These are phyloP conservation scores for Musa troglodytarum DNA, from an alignment of 176 grass and related monocot species.

Conservation along the genomic window DNA sequence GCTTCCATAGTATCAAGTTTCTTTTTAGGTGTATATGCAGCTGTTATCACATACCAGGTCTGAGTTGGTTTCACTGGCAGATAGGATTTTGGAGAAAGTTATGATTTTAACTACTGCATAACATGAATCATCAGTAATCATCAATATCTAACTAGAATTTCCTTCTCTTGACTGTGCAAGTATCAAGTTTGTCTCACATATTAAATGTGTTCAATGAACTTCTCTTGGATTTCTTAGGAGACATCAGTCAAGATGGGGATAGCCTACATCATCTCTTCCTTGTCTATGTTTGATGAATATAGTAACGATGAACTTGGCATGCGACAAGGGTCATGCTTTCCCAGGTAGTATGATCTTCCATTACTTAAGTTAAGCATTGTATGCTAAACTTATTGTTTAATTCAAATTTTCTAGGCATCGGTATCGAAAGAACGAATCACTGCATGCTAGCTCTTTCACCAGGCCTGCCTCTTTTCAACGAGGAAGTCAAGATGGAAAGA, in stretches of 20 bases:
- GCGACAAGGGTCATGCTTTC: constrained; percentile 93
- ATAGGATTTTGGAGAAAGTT: too few relatives aligned
- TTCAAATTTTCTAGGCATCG: constrained; percentile 39
- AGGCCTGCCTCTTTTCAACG: constrained; percentile 37
- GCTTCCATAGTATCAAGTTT: constrained; percentile 73
- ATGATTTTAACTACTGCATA: neutral
- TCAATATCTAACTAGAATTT: neutral
- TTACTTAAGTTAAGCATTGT: neutral
- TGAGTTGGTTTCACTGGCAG: neutral
- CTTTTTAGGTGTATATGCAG: constrained; percentile 79
- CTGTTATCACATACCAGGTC: constrained; percentile 88
- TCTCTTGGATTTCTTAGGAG: constrained; percentile 48
- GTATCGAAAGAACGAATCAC: constrained; percentile 47
- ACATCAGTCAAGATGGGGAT: constrained; percentile 67
- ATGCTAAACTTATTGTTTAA: neutral
- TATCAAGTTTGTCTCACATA: neutral
- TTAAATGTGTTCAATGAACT: neutral
- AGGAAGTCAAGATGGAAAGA: constrained; percentile 59
- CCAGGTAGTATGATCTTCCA: constrained; percentile 37
- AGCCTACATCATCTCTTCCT: constrained; percentile 53
- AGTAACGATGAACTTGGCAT: constrained; percentile 92
- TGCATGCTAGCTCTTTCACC: constrained; percentile 26
- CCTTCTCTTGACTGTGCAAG: neutral
- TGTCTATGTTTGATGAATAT: constrained; percentile 95
- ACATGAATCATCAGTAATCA: neutral